Evolutionary conservation across 257 asterid species (phyloP).

Genomic region (Cordia subcordata): DNA sequence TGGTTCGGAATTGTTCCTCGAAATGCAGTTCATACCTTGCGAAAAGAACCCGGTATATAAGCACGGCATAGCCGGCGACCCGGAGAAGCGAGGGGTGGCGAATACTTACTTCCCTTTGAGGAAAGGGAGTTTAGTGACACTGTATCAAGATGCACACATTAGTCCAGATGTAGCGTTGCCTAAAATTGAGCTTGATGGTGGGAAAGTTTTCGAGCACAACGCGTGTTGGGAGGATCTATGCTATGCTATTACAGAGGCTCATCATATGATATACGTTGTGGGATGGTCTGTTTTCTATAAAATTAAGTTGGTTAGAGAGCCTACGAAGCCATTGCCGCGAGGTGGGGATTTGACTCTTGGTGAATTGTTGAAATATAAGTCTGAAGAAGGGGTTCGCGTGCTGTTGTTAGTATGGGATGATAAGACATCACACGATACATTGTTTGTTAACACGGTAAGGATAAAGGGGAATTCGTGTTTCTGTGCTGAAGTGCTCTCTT

Average conservation of each 20-base stretch:
- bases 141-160: conserved; percentile 86
- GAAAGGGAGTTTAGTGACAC: conserved; percentile 63
- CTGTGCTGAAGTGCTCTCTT: not conserved
- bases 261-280: conserved; percentile 74
- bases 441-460: conserved; percentile 64
- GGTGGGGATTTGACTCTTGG: conserved; percentile 90
- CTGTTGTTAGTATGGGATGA: conserved; percentile 91
- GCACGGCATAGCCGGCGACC: conserved; percentile 75
- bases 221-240: conserved; percentile 92
- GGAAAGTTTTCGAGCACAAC: conserved; percentile 36
- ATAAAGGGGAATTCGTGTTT: not conserved
- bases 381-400: conserved; percentile 95
- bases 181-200: conserved; percentile 48
- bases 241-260: conserved; percentile 80
- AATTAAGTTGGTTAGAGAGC: conserved; percentile 72
- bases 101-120: conserved; percentile 68
- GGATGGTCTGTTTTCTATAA: conserved; percentile 92
- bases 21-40: conserved; percentile 50
- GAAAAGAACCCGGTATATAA: conserved; percentile 49
- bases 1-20: conserved; percentile 40
- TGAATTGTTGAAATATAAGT: conserved; percentile 80
- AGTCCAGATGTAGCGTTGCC: conserved; percentile 41
- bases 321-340: conserved; percentile 62
- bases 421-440: conserved; percentile 72
- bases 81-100: conserved; percentile 46